Evolutionary conservation across 495 filamentous ascomycete genomes (phyloP).

Genomic region (Neurospora sp.): DNA sequence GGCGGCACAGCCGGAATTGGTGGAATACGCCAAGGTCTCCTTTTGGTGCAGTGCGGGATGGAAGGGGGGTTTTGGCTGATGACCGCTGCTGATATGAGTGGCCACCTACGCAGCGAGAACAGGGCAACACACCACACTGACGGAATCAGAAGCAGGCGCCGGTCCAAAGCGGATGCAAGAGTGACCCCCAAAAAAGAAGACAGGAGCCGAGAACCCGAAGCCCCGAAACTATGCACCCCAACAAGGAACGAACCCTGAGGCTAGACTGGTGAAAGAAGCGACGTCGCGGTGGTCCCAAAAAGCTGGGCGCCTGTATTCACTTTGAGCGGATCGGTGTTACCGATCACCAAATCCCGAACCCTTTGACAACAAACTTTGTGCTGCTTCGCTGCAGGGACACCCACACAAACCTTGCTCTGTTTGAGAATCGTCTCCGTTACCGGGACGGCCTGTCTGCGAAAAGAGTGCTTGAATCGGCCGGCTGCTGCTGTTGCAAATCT

Average conservation of each 20-base stretch:
- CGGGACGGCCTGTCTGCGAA: neutral
- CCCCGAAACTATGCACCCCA: neutral
- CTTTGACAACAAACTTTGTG: slow-evolving; percentile 9
- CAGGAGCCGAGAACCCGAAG: neutral
- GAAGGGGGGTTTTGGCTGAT: neutral
- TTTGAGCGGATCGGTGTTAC: slow-evolving; percentile 7
- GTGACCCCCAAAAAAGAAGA: neutral
- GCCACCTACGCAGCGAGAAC: neutral
- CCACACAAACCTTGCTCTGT: neutral
- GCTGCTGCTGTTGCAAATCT: neutral
- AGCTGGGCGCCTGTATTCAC: neutral
- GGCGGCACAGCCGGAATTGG: slow-evolving; percentile 3
- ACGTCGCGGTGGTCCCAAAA: neutral
- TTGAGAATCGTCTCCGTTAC: neutral
- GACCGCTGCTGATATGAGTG: neutral
- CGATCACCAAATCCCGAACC: slow-evolving; percentile 4
- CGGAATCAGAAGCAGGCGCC: neutral
- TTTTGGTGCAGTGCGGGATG: neutral
- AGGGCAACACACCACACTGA: neutral
- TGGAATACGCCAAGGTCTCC: neutral
- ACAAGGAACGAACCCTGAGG: neutral
- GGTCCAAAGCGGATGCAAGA: neutral
- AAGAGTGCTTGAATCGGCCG: neutral
- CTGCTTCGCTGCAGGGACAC: slow-evolving; percentile 7
- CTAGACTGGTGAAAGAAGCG: neutral